phyloP scores from a whole-genome alignment of 345 rosid genomes.

The Eucalyptus coolabah region DNA sequence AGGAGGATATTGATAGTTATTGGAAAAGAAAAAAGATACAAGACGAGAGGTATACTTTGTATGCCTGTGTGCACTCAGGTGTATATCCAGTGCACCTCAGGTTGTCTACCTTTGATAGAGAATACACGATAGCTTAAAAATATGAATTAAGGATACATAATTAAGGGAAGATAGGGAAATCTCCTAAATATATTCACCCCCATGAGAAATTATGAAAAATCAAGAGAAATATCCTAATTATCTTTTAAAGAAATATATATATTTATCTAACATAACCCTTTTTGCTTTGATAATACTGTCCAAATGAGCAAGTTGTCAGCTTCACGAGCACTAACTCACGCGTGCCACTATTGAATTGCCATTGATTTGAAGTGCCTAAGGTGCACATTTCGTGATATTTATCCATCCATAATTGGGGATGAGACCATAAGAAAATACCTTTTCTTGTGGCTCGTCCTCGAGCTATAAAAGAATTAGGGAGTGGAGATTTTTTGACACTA shows the following conservation, averaged over 20 bases:
- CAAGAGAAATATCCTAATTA: neutral
- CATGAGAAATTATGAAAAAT: neutral
- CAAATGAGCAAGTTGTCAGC: neutral
- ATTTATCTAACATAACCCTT: neutral
- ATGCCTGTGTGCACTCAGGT: too few species aligned
- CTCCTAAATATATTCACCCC: neutral
- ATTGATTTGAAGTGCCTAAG: neutral
- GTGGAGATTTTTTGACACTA: neutral
- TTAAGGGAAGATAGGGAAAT: neutral
- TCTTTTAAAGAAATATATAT: neutral
- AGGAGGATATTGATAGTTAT: too few species aligned
- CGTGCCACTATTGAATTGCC: neutral
- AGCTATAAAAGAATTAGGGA: neutral
- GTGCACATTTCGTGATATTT: neutral
- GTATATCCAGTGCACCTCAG: neutral
- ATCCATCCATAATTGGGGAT: neutral
- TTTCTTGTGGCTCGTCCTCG: neutral
- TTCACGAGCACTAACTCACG: neutral
- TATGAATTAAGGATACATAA: neutral
- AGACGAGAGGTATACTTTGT: too few species aligned
- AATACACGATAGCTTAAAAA: too few species aligned
- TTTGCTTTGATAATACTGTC: neutral
- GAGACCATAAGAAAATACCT: neutral
- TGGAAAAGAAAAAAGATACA: too few species aligned
- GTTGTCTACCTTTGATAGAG: neutral